Conservation (phyloP, 345 rosid genomes). For the Carallia pectinifolia region DNA sequence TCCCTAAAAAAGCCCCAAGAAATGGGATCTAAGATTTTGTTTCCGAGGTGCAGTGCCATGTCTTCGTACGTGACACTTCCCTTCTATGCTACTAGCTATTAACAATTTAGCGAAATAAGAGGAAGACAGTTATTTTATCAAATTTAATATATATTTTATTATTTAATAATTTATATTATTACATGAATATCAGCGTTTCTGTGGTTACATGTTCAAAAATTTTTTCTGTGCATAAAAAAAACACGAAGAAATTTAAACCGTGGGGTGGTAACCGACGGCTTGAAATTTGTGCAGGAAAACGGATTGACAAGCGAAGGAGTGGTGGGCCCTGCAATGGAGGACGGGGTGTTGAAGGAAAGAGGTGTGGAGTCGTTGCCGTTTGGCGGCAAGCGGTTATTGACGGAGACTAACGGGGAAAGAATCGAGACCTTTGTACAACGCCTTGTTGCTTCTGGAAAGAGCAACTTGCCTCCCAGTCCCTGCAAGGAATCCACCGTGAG, state of each 20-base stretch:
- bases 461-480: conserved; percentile 82
- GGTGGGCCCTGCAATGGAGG: conserved; percentile 42
- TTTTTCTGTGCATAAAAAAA: too few relatives aligned
- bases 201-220: too few relatives aligned
- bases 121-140: too few relatives aligned
- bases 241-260: too few relatives aligned
- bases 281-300: conserved; percentile 48
- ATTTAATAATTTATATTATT: background rate
- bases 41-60: too few relatives aligned
- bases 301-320: conserved; percentile 46
- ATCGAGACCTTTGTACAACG: conserved; percentile 71
- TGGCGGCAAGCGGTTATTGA: conserved; percentile 78
- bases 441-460: conserved; percentile 71
- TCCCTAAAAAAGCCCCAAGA: too few relatives aligned
- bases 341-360: conserved; percentile 62
- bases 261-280: conserved; percentile 18
- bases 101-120: too few relatives aligned
- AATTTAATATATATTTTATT: too few relatives aligned
- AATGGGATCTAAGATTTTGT: too few relatives aligned
- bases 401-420: conserved; percentile 86
- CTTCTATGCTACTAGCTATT: too few relatives aligned
- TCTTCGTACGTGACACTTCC: too few relatives aligned
- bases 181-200: too few relatives aligned
- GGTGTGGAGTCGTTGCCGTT: conserved; percentile 88
- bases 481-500: conserved; percentile 69